Conservation (phyloP, 2,329 filamentous ascomycete species). For the Aspergillus niger region DNA sequence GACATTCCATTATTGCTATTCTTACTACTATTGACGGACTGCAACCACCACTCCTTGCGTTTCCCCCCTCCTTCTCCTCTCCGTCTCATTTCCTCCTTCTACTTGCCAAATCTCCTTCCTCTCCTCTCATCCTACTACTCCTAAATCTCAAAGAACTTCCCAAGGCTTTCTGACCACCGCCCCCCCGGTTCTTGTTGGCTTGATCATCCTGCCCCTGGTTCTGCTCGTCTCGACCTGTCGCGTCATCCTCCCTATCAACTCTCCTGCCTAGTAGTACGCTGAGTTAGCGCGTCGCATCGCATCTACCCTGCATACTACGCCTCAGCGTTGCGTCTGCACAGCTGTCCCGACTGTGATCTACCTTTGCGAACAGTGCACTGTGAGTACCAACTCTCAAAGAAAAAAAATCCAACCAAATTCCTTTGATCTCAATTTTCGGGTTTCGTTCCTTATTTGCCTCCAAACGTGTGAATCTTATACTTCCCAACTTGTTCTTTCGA, state of each 20-base stretch:
- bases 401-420: neutral
- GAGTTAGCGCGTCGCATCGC: conserved; percentile 27
- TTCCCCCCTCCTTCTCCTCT: conserved; percentile 12
- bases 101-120: conserved; percentile 2
- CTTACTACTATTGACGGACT: conserved; percentile 17
- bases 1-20: conserved; percentile 21
- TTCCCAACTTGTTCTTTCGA: neutral
- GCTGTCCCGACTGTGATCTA: conserved; percentile 12
- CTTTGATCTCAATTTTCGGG: neutral
- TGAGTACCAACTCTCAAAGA: conserved; percentile 13
- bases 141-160: conserved; percentile 9
- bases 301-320: conserved; percentile 18
- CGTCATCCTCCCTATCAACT: conserved; percentile 16
- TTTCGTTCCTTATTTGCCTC: conserved; percentile 4
- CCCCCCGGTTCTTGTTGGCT: conserved; percentile 3
- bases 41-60: conserved; percentile 13
- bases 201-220: conserved; percentile 2
- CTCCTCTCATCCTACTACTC: conserved; percentile 6
- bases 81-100: conserved; percentile 11
- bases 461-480: neutral
- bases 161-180: neutral
- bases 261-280: conserved; percentile 11
- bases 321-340: conserved; percentile 20
- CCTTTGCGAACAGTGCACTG: conserved; percentile 13
- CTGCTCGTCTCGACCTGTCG: conserved; percentile 13